Conservation (phyloP, 2,329 filamentous ascomycete species). For the Didymella keratinophila region DNA sequence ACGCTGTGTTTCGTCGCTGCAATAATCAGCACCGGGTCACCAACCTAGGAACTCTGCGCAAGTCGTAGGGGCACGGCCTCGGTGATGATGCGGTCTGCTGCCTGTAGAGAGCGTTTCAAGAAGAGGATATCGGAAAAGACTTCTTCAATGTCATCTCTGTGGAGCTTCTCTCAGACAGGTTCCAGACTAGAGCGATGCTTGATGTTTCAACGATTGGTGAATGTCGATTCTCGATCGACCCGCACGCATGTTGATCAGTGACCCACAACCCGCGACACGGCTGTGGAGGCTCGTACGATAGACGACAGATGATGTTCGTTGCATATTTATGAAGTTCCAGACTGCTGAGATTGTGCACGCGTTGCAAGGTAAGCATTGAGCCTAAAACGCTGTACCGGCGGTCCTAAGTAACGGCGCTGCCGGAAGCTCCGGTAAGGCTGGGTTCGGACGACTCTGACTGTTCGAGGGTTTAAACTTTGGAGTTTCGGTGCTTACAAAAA, state of each 20-base stretch:
- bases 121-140: no score
- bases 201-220: constrained; percentile 5
- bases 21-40: neutral
- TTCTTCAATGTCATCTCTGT: neutral
- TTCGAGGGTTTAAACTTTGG: neutral
- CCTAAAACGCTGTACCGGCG: constrained; percentile 12
- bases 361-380: constrained; percentile 5
- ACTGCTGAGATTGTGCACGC: neutral
- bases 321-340: constrained; percentile 18
- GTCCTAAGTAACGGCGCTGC: constrained; percentile 7
- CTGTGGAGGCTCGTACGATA: constrained; percentile 13
- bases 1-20: neutral
- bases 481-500: constrained; percentile 1
- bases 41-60: neutral
- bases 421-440: constrained; percentile 13
- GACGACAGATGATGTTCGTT: constrained; percentile 11
- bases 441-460: constrained; percentile 8
- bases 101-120: neutral
- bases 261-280: constrained; percentile 9
- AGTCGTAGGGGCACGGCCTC: neutral
- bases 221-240: constrained; percentile 14
- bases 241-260: constrained; percentile 17
- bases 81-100: neutral
- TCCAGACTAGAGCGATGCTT: constrained; percentile 5
- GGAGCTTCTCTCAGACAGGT: neutral